phyloP scores from a whole-genome alignment of 1,284 basidiomycete species.

The Pyrrhoderma lamaoense region DNA sequence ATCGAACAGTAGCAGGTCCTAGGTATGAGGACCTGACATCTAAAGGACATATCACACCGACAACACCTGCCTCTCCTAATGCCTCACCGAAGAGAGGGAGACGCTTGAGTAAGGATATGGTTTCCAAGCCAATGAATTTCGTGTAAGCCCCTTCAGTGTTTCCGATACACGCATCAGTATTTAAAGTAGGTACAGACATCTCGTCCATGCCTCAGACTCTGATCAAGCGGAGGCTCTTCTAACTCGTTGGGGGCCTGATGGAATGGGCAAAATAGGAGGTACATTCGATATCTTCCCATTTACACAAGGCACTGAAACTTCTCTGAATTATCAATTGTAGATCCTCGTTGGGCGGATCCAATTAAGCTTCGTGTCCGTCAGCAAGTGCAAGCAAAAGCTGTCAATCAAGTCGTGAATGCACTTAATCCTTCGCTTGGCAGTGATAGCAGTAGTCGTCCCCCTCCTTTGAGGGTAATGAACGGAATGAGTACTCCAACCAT shows the following conservation, averaged over 20 bases:
- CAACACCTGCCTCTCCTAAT: conserved; percentile 29
- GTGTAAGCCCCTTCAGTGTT: conserved; percentile 48
- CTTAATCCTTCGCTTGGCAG: conserved; percentile 50
- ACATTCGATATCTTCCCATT: conserved; percentile 25
- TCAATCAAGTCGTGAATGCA: conserved; percentile 74
- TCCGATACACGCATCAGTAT: conserved; percentile 3
- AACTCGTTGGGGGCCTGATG: conserved; percentile 85
- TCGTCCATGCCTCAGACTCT: conserved; percentile 89
- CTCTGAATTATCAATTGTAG: conserved; percentile 33
- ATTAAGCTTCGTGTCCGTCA: conserved; percentile 80
- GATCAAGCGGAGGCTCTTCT: conserved; percentile 89
- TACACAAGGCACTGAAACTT: conserved; percentile 12
- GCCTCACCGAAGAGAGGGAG: conserved; percentile 38
- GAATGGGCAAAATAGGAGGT: conserved; percentile 88
- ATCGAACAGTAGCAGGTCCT: conserved; percentile 43
- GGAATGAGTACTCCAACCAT: conserved; percentile 63
- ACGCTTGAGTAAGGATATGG: conserved; percentile 79
- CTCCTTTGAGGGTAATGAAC: conserved; percentile 76
- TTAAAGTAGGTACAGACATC: conserved; percentile 50
- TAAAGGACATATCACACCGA: conserved; percentile 3
- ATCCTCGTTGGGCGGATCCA: conserved; percentile 84
- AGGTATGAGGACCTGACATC: conserved; percentile 50
- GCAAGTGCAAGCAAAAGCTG: conserved; percentile 69
- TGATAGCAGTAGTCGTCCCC: conserved; percentile 34
- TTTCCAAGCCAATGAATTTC: conserved; percentile 77